A percentile compares a stretch with the other conserved stretches of the same genome.
phyloP scores from a whole-genome alignment of 441 rosid species.

The Adansonia gregorii region DNA sequence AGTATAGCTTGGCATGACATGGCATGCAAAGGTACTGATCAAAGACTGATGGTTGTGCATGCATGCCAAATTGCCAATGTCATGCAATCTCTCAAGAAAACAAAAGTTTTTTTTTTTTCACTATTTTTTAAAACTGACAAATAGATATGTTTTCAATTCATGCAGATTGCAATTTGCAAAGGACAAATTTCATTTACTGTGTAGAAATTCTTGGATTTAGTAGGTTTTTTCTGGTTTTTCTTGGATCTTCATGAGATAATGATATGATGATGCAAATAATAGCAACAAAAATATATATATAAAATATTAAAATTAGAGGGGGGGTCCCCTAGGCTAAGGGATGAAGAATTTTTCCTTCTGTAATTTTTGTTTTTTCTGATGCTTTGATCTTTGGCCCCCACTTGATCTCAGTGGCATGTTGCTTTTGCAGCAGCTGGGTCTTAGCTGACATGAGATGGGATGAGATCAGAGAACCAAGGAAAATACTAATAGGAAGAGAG shows the following conservation, averaged over 20 bases:
- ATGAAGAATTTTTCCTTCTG: background rate
- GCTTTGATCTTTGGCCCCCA: constrained; percentile 29
- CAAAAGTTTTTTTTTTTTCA: too few species aligned
- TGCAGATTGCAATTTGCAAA: background rate
- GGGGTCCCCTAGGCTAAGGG: background rate
- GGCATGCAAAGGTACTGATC: constrained; percentile 56
- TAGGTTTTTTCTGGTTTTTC: constrained; percentile 13
- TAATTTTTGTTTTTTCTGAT: background rate
- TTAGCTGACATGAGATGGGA: constrained; percentile 19
- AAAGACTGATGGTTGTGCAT: constrained; percentile 31
- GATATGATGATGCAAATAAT: background rate
- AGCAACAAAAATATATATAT: background rate
- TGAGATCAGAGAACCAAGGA: too few species aligned
- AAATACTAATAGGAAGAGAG: constrained; percentile 30
- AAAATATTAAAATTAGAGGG: too few species aligned
- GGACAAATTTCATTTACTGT: background rate
- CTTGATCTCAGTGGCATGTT: constrained; percentile 45
- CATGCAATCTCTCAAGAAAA: background rate
- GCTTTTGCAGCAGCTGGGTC: constrained; percentile 41
- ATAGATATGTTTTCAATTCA: background rate
- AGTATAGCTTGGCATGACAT: constrained; percentile 50
- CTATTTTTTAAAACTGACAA: background rate
- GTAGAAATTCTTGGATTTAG: constrained; percentile 23
- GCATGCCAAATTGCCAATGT: constrained; percentile 39
- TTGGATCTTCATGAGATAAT: background rate